Conservation (phyloP, 1,139 yeast species). For the Fermentozyma sake region DNA sequence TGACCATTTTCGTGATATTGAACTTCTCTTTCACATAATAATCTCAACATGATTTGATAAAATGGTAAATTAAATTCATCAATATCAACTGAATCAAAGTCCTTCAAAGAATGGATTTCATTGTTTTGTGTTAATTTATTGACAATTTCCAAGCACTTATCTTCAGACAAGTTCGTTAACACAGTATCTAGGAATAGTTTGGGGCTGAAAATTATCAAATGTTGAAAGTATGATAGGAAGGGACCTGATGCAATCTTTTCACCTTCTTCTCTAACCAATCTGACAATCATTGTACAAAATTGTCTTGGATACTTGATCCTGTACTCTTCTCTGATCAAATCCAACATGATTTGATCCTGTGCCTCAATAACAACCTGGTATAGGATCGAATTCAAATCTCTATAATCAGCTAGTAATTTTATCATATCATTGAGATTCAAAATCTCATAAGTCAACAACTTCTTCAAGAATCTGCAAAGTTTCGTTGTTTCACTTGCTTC, state of each 20-base stretch:
- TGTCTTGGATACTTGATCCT: too few relatives aligned
- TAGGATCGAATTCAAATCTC: conserved; percentile 6
- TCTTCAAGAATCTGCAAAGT: too few relatives aligned
- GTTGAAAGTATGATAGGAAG: conserved; percentile 7
- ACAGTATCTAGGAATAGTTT: conserved; percentile 21
- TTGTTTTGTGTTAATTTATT: too few relatives aligned
- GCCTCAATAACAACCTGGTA: conserved; percentile 15
- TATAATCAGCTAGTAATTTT: conserved; percentile 1
- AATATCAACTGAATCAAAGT: conserved; percentile 21
- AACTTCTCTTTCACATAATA: too few relatives aligned
- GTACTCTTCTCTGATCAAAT: conserved; percentile 10
- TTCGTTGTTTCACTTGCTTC: too few relatives aligned
- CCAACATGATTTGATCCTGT: conserved; percentile 11
- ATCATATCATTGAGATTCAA: conserved; percentile 14
- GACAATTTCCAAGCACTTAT: too few relatives aligned
- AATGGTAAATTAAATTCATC: conserved; percentile 53
- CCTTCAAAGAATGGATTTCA: too few relatives aligned
- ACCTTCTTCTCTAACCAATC: too few relatives aligned
- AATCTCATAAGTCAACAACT: conserved; percentile 17
- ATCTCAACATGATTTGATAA: conserved; percentile 42
- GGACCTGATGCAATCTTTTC: conserved; percentile 1
- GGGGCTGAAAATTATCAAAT: conserved; percentile 15
- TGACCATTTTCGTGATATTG: too few relatives aligned
- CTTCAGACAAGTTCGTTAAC: conserved; percentile 14
- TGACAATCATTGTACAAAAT: too few relatives aligned